Evolutionary conservation across 805 yeast species (phyloP).

Genomic region (Candida andamanensis): DNA sequence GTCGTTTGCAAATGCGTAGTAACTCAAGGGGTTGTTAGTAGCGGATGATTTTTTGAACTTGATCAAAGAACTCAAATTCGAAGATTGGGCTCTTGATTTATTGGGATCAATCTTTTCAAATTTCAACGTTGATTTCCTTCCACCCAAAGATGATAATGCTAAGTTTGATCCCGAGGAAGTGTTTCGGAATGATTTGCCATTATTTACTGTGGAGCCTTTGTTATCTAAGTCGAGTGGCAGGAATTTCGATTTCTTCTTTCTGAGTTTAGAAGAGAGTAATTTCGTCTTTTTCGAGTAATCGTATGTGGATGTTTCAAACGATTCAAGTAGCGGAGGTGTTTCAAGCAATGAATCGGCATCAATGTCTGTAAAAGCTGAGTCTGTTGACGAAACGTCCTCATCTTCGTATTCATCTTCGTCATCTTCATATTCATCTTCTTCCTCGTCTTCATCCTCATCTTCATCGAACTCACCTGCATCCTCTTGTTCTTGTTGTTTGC

Average conservation of each 20-base stretch:
- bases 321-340: constrained; percentile 20
- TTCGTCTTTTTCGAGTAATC: constrained; percentile 5
- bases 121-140: constrained; percentile 6
- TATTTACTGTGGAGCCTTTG: constrained; percentile 1
- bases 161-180: neutral
- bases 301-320: constrained; percentile 12
- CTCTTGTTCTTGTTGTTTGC: no score
- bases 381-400: constrained; percentile 29
- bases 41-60: constrained; percentile 29
- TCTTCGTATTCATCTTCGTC: constrained; percentile 24
- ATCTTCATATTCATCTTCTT: constrained; percentile 20
- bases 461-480: no score
- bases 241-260: constrained; percentile 8
- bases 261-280: constrained; percentile 5
- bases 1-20: constrained; percentile 26
- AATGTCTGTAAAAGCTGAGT: constrained; percentile 41
- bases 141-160: constrained; percentile 5
- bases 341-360: constrained; percentile 35
- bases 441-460: constrained; percentile 9
- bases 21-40: constrained; percentile 41
- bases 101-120: constrained; percentile 21
- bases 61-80: constrained; percentile 42
- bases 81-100: constrained; percentile 11
- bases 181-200: constrained; percentile 1
- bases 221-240: constrained; percentile 2